phyloP scores from a whole-genome alignment of 768 basidiomycete species.

The Rhodotorula sphaerocarpa region DNA sequence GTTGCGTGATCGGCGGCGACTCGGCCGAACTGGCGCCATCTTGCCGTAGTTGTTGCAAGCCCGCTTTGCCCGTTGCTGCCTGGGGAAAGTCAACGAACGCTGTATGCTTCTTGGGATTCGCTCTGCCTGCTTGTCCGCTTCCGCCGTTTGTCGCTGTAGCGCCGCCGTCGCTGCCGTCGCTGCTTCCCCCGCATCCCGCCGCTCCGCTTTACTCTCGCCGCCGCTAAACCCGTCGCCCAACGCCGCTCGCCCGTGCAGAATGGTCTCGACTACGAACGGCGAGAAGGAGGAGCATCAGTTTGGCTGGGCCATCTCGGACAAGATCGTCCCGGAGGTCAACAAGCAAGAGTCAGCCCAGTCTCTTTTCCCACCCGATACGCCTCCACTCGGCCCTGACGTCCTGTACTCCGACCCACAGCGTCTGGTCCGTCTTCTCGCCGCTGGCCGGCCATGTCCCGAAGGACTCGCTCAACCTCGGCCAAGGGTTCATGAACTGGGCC shows the following conservation, averaged over 20 bases:
- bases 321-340: constrained; percentile 10
- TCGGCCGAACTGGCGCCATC: too few species aligned
- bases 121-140: too few species aligned
- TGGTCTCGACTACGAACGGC: background rate
- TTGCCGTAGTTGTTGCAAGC: too few species aligned
- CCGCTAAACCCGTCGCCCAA: background rate
- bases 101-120: too few species aligned
- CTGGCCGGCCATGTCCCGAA: constrained; percentile 51
- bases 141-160: too few species aligned
- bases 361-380: background rate
- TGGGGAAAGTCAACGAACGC: too few species aligned
- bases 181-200: too few species aligned
- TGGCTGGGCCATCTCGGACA: constrained; percentile 13
- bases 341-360: constrained; percentile 1
- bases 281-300: background rate
- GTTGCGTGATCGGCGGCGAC: too few species aligned
- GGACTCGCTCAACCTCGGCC: constrained; percentile 93
- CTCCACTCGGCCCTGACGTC: constrained; percentile 39
- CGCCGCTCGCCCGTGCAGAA: background rate
- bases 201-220: background rate
- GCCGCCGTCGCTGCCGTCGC: too few species aligned
- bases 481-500: constrained; percentile 85
- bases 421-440: constrained; percentile 66
- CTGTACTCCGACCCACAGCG: constrained; percentile 45
- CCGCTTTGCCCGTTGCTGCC: too few species aligned